These are phyloP conservation scores for Crithidia fasciculata DNA, from an alignment of 208 protist genomes.

Conservation along the genomic window DNA sequence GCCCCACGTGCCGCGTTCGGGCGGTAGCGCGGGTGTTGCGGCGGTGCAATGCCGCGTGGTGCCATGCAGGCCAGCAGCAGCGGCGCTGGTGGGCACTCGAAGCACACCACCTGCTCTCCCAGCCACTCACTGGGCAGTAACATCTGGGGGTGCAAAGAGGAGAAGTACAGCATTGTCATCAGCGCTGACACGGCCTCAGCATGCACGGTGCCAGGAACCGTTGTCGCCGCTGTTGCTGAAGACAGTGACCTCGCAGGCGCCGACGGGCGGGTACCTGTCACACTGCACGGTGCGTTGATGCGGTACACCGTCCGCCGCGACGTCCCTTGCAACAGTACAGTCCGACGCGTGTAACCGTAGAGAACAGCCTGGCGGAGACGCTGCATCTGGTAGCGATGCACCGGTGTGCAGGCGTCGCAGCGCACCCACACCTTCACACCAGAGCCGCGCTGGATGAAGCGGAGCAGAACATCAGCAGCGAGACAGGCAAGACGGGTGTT, in stretches of 20 bases:
- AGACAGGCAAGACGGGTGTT: constrained; percentile 39
- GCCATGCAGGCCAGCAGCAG: constrained; percentile 33
- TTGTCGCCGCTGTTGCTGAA: background rate
- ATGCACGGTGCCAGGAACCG: constrained; percentile 3
- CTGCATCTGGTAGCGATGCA: constrained; percentile 61
- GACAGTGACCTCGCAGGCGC: background rate
- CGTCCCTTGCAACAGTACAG: background rate
- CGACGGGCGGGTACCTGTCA: background rate
- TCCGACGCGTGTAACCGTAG: constrained; percentile 47
- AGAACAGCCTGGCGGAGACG: constrained; percentile 53
- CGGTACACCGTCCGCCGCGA: constrained; percentile 9
- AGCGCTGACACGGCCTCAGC: constrained; percentile 41
- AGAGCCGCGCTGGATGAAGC: constrained; percentile 34
- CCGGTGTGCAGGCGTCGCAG: constrained; percentile 59
- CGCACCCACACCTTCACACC: constrained; percentile 73
- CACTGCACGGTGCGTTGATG: constrained; percentile 19
- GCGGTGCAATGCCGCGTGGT: constrained; percentile 16
- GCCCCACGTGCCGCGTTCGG: background rate
- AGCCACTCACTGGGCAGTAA: constrained; percentile 75
- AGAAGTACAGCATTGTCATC: constrained; percentile 64
- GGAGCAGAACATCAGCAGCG: constrained; percentile 44
- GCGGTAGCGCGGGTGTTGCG: constrained; percentile 24
- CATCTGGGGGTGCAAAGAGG: constrained; percentile 32
- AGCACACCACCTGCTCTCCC: constrained; percentile 78
- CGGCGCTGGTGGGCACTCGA: constrained; percentile 56